A percentile compares a stretch with the other conserved stretches of the same genome.
Evolutionary conservation across 192 early-diverging fungal genomes (phyloP).

Genomic region (Mortierella antarctica): DNA sequence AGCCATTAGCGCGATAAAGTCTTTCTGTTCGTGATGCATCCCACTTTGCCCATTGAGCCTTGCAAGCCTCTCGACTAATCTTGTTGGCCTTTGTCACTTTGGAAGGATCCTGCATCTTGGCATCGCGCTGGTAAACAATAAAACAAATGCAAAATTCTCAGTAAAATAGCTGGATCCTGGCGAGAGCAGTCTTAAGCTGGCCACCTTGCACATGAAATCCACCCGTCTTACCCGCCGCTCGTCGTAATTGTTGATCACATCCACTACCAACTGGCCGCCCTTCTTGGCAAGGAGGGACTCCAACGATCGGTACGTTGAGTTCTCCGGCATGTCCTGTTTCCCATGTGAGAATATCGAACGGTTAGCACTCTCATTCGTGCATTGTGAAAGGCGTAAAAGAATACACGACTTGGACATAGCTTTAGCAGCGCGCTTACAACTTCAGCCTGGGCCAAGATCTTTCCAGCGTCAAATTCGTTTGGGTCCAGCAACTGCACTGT

Average conservation of each 20-base stretch:
- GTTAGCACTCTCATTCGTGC: neutral
- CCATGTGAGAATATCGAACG: neutral
- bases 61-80: constrained; percentile 66
- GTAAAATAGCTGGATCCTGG: neutral
- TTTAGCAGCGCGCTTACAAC: constrained; percentile 55
- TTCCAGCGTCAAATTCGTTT: constrained; percentile 85
- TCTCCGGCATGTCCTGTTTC: constrained; percentile 40
- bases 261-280: constrained; percentile 71
- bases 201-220: neutral
- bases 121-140: constrained; percentile 51
- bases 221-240: constrained; percentile 58
- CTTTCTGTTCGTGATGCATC: constrained; percentile 69
- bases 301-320: constrained; percentile 42
- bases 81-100: constrained; percentile 77
- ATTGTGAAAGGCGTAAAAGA: neutral
- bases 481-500: constrained; percentile 89
- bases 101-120: constrained; percentile 70
- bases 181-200: neutral
- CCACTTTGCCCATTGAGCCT: constrained; percentile 71
- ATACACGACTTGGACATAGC: neutral
- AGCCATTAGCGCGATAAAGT: constrained; percentile 78
- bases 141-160: neutral
- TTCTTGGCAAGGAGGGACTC: constrained; percentile 60
- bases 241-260: constrained; percentile 71
- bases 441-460: constrained; percentile 76